Evolutionary conservation across 2,329 filamentous ascomycete genomes (phyloP).

Genomic region (Fusarium sp.): DNA sequence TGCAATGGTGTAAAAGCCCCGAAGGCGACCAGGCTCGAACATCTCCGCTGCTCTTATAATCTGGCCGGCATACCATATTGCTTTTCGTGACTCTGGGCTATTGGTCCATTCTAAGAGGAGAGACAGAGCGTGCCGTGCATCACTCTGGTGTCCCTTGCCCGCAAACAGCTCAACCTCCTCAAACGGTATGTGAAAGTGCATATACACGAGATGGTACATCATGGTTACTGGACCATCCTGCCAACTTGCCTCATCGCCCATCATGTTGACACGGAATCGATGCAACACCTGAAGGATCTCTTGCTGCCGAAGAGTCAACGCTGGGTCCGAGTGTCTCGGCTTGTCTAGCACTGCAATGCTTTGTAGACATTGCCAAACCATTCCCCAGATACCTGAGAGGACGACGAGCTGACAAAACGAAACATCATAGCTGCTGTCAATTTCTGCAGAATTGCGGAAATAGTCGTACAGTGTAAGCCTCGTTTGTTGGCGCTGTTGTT

Average conservation of each 20-base stretch:
- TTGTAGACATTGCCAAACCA: slow-evolving; percentile 1
- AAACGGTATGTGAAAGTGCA: not conserved
- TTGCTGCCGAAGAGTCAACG: not conserved
- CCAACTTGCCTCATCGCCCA: not conserved
- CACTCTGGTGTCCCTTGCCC: not conserved
- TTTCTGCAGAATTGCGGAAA: not conserved
- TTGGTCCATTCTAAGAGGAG: not conserved
- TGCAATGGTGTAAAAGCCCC: not conserved
- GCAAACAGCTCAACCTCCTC: not conserved
- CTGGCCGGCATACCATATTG: not conserved
- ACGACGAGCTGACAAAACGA: not conserved
- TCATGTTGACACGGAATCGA: not conserved
- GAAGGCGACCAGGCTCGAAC: not conserved
- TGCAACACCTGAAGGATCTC: not conserved
- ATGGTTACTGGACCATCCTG: not conserved
- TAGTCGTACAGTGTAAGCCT: not conserved
- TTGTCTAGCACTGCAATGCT: not conserved
- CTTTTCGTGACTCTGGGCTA: not conserved
- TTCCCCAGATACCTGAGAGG: not conserved
- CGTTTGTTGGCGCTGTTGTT: not conserved
- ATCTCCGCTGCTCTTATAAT: not conserved
- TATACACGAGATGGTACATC: not conserved
- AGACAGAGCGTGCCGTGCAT: not conserved
- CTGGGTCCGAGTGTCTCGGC: not conserved
- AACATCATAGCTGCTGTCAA: not conserved